Evolutionary conservation across 805 yeast genomes (phyloP).

Genomic region (Yarrowia sp.): DNA sequence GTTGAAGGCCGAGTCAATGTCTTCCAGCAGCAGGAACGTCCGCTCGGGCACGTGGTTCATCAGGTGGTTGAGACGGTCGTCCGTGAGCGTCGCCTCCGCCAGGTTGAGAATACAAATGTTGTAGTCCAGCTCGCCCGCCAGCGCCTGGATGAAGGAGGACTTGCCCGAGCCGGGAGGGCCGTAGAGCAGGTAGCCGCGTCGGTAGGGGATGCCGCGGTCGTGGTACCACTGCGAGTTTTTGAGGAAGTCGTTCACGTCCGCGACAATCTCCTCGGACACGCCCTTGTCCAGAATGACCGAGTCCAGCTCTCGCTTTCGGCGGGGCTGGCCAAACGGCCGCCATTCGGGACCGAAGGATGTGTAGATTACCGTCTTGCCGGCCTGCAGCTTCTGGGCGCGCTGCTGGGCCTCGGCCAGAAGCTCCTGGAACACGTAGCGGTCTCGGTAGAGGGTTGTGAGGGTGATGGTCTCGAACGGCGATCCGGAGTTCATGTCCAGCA

Average conservation of each 20-base stretch:
- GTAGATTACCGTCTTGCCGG: conserved; percentile 90
- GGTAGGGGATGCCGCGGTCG: conserved; percentile 94
- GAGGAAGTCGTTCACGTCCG: conserved; percentile 79
- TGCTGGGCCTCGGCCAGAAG: conserved; percentile 79
- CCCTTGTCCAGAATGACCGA: conserved; percentile 83
- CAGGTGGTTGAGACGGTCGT: conserved; percentile 87
- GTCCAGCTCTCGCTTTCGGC: conserved; percentile 77
- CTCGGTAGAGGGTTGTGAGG: conserved; percentile 82
- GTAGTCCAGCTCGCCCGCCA: conserved; percentile 94
- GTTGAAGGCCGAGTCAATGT: conserved; percentile 93
- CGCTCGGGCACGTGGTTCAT: conserved; percentile 96
- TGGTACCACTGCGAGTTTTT: conserved; percentile 85
- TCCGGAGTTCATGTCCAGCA: conserved; percentile 85
- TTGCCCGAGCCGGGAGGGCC: conserved; percentile 99
- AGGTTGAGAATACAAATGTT: conserved; percentile 90
- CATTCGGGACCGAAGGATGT: conserved; percentile 98
- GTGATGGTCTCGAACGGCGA: conserved; percentile 97
- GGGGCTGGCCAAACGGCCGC: conserved; percentile 96
- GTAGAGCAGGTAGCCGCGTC: conserved; percentile 88
- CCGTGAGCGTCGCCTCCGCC: conserved; percentile 88
- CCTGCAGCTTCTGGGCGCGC: conserved; percentile 75
- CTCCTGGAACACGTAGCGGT: conserved; percentile 64
- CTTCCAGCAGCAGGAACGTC: conserved; percentile 81
- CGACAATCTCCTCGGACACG: conserved; percentile 60
- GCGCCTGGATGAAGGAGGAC: conserved; percentile 91